Percentiles rank a stretch among this genome's conserved stretches.
Evolutionary conservation across 2,329 filamentous ascomycete genomes (phyloP).

Genomic region (Plectosphaerella cucumerina): DNA sequence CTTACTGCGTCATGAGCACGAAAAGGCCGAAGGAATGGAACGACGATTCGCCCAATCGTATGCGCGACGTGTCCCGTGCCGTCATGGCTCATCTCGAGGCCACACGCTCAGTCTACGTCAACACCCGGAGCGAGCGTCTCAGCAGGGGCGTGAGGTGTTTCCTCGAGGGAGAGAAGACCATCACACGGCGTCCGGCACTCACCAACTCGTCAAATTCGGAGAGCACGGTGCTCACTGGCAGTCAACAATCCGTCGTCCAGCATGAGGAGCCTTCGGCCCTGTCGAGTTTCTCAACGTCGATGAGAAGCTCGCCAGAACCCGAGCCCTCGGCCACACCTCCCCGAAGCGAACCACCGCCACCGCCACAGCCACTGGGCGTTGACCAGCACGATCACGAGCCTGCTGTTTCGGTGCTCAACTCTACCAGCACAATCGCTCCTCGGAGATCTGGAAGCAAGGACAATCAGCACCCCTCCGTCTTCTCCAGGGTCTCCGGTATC

Average conservation of each 20-base stretch:
- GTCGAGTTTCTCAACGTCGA: too few relatives aligned
- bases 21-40: constrained; percentile 15
- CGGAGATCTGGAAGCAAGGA: too few relatives aligned
- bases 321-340: too few relatives aligned
- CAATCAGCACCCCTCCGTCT: constrained; percentile 15
- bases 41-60: constrained; percentile 15
- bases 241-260: background rate
- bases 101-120: constrained; percentile 15
- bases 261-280: too few relatives aligned
- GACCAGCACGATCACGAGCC: too few relatives aligned
- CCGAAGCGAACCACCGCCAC: too few relatives aligned
- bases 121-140: constrained; percentile 26
- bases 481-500: constrained; percentile 37
- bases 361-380: too few relatives aligned
- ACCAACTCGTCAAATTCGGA: constrained; percentile 5
- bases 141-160: constrained; percentile 27
- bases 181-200: constrained; percentile 11
- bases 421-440: too few relatives aligned
- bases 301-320: too few relatives aligned
- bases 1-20: constrained; percentile 23
- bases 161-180: constrained; percentile 22
- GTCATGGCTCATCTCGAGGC: constrained; percentile 32
- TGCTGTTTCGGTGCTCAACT: too few relatives aligned
- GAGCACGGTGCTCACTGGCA: constrained; percentile 6
- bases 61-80: constrained; percentile 23